A percentile compares a stretch with the other conserved stretches of the same genome.
Conservation (phyloP, 202 grass and related monocot genomes). For the Digitaria exilis region DNA sequence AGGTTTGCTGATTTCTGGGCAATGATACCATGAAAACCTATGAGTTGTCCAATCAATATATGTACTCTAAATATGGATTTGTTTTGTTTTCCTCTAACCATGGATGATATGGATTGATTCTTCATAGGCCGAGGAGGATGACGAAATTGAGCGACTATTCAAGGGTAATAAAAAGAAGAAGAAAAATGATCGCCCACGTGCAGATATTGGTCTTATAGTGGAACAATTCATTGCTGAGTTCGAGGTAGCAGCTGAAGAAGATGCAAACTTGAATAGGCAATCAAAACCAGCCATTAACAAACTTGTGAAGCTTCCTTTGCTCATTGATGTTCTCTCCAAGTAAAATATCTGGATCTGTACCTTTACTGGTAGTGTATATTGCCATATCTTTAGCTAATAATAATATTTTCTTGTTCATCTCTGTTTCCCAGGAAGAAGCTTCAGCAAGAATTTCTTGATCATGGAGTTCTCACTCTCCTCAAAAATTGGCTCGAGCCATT, state of each 20-base stretch:
- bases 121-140: conserved; percentile 85
- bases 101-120: neutral
- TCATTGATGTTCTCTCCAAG: conserved; percentile 96
- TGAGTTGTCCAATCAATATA: neutral
- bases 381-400: neutral
- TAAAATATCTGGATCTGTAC: conserved; percentile 44
- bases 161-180: conserved; percentile 88
- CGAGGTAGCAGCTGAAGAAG: conserved; percentile 91
- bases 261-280: conserved; percentile 93
- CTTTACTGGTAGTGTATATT: neutral
- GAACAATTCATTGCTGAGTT: conserved; percentile 96
- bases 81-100: neutral
- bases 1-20: neutral
- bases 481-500: conserved; percentile 98
- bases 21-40: neutral
- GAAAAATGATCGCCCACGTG: conserved; percentile 84
- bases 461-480: conserved; percentile 85
- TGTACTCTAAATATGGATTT: neutral
- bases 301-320: conserved; percentile 88
- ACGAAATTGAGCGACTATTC: conserved; percentile 84
- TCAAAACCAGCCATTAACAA: conserved; percentile 96
- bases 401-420: conserved; percentile 36
- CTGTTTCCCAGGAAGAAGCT: conserved; percentile 78
- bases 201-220: conserved; percentile 89
- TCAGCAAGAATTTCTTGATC: conserved; percentile 99